Conservation (phyloP, 1,139 yeast species). For the Blastobotrys aristatus region DNA sequence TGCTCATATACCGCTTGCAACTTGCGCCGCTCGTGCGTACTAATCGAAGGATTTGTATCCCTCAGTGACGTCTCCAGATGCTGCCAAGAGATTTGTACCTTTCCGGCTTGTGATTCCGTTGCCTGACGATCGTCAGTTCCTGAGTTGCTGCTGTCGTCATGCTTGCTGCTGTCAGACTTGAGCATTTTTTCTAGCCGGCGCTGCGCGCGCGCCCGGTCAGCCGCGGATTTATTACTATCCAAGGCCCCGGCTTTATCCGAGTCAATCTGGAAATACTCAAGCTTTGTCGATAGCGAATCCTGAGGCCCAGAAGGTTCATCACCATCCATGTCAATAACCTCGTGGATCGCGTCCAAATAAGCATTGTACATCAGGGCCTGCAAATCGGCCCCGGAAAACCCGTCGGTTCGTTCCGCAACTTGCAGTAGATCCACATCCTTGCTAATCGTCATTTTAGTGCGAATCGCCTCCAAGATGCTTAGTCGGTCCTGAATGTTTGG, state of each 20-base stretch:
- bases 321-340: conserved; percentile 45
- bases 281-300: conserved; percentile 5
- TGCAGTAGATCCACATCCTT: conserved; percentile 49
- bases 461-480: conserved; percentile 65
- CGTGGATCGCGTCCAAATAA: conserved; percentile 84
- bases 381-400: conserved; percentile 92
- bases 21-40: conserved; percentile 62
- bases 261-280: conserved; percentile 39
- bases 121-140: conserved; percentile 10
- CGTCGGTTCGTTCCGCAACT: conserved; percentile 60
- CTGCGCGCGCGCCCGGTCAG: conserved; percentile 39
- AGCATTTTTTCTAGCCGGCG: conserved; percentile 11
- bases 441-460: conserved; percentile 37
- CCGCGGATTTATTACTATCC: conserved; percentile 21
- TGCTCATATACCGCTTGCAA: conserved; percentile 61
- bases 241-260: not conserved
- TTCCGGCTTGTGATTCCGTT: not conserved
- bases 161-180: not conserved
- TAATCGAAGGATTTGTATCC: conserved; percentile 86
- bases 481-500: conserved; percentile 67
- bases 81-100: conserved; percentile 42
- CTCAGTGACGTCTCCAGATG: conserved; percentile 61
- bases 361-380: conserved; percentile 93
- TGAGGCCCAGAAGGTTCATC: no score
- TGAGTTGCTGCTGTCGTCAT: conserved; percentile 1